Evolutionary conservation across 2,329 filamentous ascomycete species (phyloP).

Genomic region (Trichoderma sp.): DNA sequence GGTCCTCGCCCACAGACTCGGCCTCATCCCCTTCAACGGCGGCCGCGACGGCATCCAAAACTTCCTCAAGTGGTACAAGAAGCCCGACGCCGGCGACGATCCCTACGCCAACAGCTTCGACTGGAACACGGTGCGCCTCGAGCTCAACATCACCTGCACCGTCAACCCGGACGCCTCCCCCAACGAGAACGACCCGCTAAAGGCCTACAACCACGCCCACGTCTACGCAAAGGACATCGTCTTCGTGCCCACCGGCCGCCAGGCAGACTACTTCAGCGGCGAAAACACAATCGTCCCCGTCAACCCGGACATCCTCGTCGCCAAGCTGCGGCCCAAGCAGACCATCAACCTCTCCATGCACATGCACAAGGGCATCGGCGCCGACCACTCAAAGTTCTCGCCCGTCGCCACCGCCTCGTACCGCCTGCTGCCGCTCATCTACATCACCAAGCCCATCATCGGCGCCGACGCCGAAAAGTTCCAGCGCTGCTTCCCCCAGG

Average conservation of each 20-base stretch:
- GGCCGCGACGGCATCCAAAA: slow-evolving; percentile 69
- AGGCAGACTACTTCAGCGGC: slow-evolving; percentile 65
- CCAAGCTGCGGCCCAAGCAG: slow-evolving; percentile 90
- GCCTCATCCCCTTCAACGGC: slow-evolving; percentile 85
- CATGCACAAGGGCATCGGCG: slow-evolving; percentile 89
- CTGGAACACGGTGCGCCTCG: slow-evolving; percentile 81
- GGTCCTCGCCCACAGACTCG: slow-evolving; percentile 85
- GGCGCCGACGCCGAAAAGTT: slow-evolving; percentile 88
- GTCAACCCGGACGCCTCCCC: slow-evolving; percentile 69
- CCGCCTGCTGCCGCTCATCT: slow-evolving; percentile 82
- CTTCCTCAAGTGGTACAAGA: slow-evolving; percentile 79
- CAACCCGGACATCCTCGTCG: slow-evolving; percentile 90
- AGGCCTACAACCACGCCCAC: slow-evolving; percentile 82
- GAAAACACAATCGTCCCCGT: slow-evolving; percentile 68
- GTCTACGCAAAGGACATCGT: slow-evolving; percentile 75
- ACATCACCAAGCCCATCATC: slow-evolving; percentile 77
- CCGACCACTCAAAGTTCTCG: slow-evolving; percentile 95
- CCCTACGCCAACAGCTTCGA: slow-evolving; percentile 62
- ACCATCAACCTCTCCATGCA: slow-evolving; percentile 83
- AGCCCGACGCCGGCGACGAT: slow-evolving; percentile 61
- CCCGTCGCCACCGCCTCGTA: slow-evolving; percentile 95
- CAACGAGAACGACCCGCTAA: slow-evolving; percentile 74
- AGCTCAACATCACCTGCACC: slow-evolving; percentile 75
- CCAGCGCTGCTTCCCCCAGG: slow-evolving; percentile 79
- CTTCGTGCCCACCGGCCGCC: slow-evolving; percentile 73